Conservation (phyloP, 805 yeast genomes). For the Gaillardinia entomophila region DNA sequence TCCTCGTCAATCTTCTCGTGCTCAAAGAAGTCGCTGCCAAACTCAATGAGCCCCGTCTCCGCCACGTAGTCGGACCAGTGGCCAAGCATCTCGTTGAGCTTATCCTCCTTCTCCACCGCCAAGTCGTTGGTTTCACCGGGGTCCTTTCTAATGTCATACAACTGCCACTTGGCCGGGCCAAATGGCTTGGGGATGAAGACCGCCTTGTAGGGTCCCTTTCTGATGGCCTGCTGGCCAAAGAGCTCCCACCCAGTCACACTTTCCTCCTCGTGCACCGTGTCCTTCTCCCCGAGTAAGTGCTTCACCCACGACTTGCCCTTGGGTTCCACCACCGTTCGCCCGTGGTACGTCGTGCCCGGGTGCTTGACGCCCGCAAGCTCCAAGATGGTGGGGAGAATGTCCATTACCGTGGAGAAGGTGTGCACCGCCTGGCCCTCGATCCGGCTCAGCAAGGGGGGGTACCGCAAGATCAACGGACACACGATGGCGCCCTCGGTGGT, state of each 20-base stretch:
- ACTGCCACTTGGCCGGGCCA: conserved; percentile 39
- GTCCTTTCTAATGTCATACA: conserved; percentile 37
- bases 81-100: conserved; percentile 34
- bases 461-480: conserved; percentile 46
- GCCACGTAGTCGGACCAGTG: conserved; percentile 50
- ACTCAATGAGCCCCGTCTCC: conserved; percentile 43
- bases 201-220: conserved; percentile 46
- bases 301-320: conserved; percentile 43
- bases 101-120: conserved; percentile 27
- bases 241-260: conserved; percentile 53
- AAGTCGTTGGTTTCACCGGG: conserved; percentile 51
- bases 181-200: conserved; percentile 43
- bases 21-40: conserved; percentile 9
- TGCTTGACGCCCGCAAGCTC: conserved; percentile 43
- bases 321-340: conserved; percentile 37
- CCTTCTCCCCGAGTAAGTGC: conserved; percentile 23
- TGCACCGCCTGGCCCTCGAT: conserved; percentile 23
- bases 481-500: conserved; percentile 57
- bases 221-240: conserved; percentile 51
- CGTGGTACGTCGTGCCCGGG: conserved; percentile 36
- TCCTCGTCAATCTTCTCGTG: conserved; percentile 1
- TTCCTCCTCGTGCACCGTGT: conserved; percentile 33
- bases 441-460: conserved; percentile 29
- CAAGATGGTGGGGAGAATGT: conserved; percentile 50
- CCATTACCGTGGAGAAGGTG: conserved; percentile 54